Conservation (phyloP, 1,139 yeast species). For the Hyphopichia fennica region DNA sequence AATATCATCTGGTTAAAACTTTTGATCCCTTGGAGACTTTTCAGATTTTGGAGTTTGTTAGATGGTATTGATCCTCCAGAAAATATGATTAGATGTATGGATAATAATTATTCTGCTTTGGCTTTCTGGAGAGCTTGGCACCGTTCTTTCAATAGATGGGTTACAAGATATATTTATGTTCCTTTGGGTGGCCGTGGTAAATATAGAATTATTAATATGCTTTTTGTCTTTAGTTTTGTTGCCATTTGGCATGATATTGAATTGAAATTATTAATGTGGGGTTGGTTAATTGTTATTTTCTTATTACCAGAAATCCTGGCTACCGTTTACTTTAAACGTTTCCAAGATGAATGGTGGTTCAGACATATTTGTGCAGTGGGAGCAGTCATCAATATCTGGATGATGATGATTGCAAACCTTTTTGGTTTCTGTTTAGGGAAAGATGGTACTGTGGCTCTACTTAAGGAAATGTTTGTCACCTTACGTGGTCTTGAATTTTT, state of each 20-base stretch:
- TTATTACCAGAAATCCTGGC: slow-evolving; percentile 83
- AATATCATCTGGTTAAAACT: slow-evolving; percentile 91
- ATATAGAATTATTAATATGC: slow-evolving; percentile 67
- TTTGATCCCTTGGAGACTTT: slow-evolving; percentile 93
- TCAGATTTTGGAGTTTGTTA: slow-evolving; percentile 85
- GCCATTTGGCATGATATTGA: slow-evolving; percentile 99
- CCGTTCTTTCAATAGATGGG: slow-evolving; percentile 89
- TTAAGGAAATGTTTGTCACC: slow-evolving; percentile 73
- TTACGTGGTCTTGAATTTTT: slow-evolving; percentile 66
- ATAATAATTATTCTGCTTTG: slow-evolving; percentile 86
- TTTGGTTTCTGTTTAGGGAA: slow-evolving; percentile 93
- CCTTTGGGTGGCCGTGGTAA: slow-evolving; percentile 83
- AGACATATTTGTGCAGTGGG: slow-evolving; percentile 84
- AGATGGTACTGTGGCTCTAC: slow-evolving; percentile 72
- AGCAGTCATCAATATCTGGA: slow-evolving; percentile 87
- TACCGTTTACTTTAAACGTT: slow-evolving; percentile 46
- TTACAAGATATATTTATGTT: slow-evolving; percentile 74
- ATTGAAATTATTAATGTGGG: slow-evolving; percentile 84
- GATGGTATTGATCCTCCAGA: slow-evolving; percentile 97
- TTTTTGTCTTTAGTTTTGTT: slow-evolving; percentile 92
- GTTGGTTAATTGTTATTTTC: slow-evolving; percentile 88
- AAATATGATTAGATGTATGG: slow-evolving; percentile 95
- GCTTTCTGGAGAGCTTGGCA: slow-evolving; percentile 99
- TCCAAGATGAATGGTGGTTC: slow-evolving; percentile 61
- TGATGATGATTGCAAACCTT: slow-evolving; percentile 96